Base-by-base conservation (phyloP, 306 rosid genomes). In the Begonia loranthoides region DNA sequence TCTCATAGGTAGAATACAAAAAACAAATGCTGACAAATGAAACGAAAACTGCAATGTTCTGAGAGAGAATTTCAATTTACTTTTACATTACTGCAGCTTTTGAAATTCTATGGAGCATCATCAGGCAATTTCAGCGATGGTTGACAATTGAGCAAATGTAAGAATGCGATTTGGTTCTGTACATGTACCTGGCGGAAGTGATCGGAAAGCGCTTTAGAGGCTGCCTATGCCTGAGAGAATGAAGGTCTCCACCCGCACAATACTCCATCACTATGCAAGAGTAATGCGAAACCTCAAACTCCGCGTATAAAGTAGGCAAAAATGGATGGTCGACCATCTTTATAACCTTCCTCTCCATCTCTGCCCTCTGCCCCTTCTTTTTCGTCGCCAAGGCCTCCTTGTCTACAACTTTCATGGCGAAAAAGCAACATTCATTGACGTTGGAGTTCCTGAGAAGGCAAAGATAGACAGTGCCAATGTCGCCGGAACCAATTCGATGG, bases 231-330 rank as follows among this genome's bases (percentile, higher is more conserved):
- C 89, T 65, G 36, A 87, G 83, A 1, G 94, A 79, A 65, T 87
- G 96, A 48, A 87, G 54, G 58, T 87, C 96, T 0, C 96, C 96
- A 15, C 94, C 94, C 54, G 87, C 69, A 10, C 96, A 87, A 50
- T 61, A 87, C 87, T 87, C 96, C 94, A 87, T 87, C 13, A 87
- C 96, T 73, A 87, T 70, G 82, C 96, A 87, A 13, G 96, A 82
- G 65, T 70, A 80, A 67, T 87, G 70, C 0, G 93, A 82, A 0
- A 87, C 88, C 46, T 82, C 94, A 24, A 87, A 87, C 71, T 87
- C 89, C 0, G 96, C 96, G 57, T 79, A 80, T 0, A 87, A 81
- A 1, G 83, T 82, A 0, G 96, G 96, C 5, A 87, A 70, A 34
- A 87, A 87, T 0, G 94, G 96, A 10, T 87, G 96, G 41, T 87